Percentiles rank a stretch among this genome's conserved stretches.
These are phyloP conservation scores for Eimeria maxima DNA, from an alignment of 169 alveolate species.

Conservation along the genomic window DNA sequence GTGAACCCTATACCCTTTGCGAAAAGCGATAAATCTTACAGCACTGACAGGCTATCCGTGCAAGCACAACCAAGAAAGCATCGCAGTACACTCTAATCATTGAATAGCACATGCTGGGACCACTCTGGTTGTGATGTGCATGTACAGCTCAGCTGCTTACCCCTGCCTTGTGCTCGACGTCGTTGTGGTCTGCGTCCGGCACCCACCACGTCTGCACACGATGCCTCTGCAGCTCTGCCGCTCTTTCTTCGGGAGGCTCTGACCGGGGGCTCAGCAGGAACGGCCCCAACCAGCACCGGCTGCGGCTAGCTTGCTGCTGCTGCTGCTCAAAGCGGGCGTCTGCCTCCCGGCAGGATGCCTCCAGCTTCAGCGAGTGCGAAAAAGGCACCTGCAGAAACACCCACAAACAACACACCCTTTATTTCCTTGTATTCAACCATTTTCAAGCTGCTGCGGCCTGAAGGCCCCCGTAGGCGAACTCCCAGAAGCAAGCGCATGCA, in stretches of 20 bases:
- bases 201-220: slow-evolving; percentile 90
- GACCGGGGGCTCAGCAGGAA: neutral
- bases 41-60: too few species aligned
- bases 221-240: slow-evolving; percentile 54
- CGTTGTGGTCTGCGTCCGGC: slow-evolving; percentile 89
- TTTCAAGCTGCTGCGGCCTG: neutral
- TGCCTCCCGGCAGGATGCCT: slow-evolving; percentile 61
- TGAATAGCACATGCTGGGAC: too few species aligned
- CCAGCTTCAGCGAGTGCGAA: slow-evolving; percentile 65
- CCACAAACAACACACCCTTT: neutral
- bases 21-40: too few species aligned
- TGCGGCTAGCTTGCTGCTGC: neutral
- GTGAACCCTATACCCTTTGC: neutral
- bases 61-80: neutral
- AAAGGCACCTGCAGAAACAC: slow-evolving; percentile 22
- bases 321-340: slow-evolving; percentile 25
- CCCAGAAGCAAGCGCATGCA: neutral
- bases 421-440: neutral
- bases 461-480: too few species aligned
- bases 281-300: slow-evolving; percentile 50
- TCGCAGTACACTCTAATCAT: neutral
- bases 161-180: slow-evolving; percentile 85
- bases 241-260: neutral
- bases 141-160: slow-evolving; percentile 15
- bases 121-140: neutral